Base-by-base conservation (phyloP, 768 basidiomycete genomes). In the Paxillus involutus region DNA sequence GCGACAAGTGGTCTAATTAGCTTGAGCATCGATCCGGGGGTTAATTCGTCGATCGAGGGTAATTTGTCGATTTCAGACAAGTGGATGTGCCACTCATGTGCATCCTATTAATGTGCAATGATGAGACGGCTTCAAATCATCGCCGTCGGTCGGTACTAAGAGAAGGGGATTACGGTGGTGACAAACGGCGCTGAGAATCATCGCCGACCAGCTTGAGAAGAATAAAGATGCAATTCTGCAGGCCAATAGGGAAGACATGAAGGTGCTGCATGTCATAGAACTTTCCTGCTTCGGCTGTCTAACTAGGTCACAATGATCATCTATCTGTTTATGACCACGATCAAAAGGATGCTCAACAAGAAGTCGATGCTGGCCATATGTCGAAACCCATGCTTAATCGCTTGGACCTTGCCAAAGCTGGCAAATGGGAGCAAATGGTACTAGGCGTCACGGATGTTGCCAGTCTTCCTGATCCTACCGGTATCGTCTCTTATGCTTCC, bases 351-450 rank as follows among this genome's bases (percentile, higher is more conserved):
- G 94, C 94, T 3, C 78, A 83, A 67, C 71, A 67, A 10, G 89
- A 94, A 55, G 93, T 94, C 3, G 83, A 85, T 37, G 82, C 88
- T 0, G 95, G 94, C 0, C 84, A 83, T 13, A 91, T 99, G 79
- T 89, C 94, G 0, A 76, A 77, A 3, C 83, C 95, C 6, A 73
- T 98, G 49, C 73, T 95, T n/a, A 91, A 88, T 44, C 84, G 97
- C 17, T 77, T 99, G 24, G 93, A 97, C 66, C 80, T 92, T 51
- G 74, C 73, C 63, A 82, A 77, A 52, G 81, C 82, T 33, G 92
- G 91, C 64, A 99, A 98, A 72, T 98, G 93, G 90, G 87, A 91
- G 26, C 83, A 90, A 0, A 96, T 98, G 92, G 77, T 98, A 6
- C 84, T 91, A 58, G 97, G 97, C 14, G 80, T 98, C 37, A 65